Conservation (phyloP, 2,329 filamentous ascomycete genomes). For the Hymenoscyphus occultus region DNA sequence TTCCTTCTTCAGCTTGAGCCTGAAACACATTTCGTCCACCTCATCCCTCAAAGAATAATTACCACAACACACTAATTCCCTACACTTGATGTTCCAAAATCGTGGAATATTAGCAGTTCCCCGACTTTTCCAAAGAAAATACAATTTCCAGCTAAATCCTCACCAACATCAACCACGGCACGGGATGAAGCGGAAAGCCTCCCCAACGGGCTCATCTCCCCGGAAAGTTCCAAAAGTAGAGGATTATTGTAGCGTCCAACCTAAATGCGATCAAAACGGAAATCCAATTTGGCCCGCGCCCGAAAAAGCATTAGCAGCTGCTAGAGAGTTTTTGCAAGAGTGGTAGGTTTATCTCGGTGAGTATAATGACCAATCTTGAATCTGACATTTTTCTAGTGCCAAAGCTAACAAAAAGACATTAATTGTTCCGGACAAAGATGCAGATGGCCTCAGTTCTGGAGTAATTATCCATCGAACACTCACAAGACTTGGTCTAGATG, state of each 20-base stretch:
- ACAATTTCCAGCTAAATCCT: not conserved
- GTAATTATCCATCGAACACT: slow-evolving; percentile 61
- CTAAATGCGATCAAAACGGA: slow-evolving; percentile 18
- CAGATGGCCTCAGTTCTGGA: slow-evolving; percentile 63
- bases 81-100: not conserved
- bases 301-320: slow-evolving; percentile 50
- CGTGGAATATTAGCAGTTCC: not conserved
- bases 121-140: not conserved
- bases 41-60: not conserved
- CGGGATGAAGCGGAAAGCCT: slow-evolving; percentile 25
- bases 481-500: slow-evolving; percentile 53
- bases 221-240: slow-evolving; percentile 25
- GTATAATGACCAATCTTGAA: not conserved
- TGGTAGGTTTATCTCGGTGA: slow-evolving; percentile 43
- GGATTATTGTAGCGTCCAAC: slow-evolving; percentile 27
- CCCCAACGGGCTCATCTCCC: slow-evolving; percentile 5
- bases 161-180: not conserved
- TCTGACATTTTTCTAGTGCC: slow-evolving; percentile 41
- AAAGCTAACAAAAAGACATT: slow-evolving; percentile 49
- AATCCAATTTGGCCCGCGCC: slow-evolving; percentile 60
- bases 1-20: not conserved
- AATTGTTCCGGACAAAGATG: slow-evolving; percentile 67
- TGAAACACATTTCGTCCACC: not conserved
- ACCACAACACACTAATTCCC: not conserved
- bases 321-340: slow-evolving; percentile 54